Percentiles rank a stretch among this genome's conserved stretches.
Conservation (phyloP, 2,329 filamentous ascomycete genomes). For the Calonectria hawksworthii region DNA sequence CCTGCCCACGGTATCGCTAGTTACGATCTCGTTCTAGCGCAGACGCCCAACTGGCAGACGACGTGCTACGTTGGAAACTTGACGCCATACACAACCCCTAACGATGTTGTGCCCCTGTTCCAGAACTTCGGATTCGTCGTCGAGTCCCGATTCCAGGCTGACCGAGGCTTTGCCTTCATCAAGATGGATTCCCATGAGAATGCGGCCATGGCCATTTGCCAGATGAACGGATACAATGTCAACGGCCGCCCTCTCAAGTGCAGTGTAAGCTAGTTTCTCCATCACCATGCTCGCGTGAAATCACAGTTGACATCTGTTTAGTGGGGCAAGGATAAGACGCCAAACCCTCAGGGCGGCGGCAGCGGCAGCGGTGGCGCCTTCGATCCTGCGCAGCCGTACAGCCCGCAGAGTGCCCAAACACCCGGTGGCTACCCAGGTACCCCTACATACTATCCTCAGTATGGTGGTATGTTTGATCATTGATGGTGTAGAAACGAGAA, state of each 20-base stretch:
- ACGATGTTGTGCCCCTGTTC: slow-evolving; percentile 97
- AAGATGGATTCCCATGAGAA: slow-evolving; percentile 99
- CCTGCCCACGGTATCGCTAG: slow-evolving; percentile 96
- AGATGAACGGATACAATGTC: slow-evolving; percentile 97
- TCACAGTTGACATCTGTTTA: slow-evolving; percentile 56
- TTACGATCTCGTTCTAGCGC: slow-evolving; percentile 95
- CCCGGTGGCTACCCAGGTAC: slow-evolving; percentile 82
- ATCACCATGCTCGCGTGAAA: slow-evolving; percentile 10
- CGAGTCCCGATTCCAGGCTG: slow-evolving; percentile 97
- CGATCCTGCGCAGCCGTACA: slow-evolving; percentile 80
- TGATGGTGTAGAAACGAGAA: slow-evolving; percentile 10
- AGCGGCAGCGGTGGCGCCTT: slow-evolving; percentile 66
- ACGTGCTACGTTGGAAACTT: slow-evolving; percentile 98
- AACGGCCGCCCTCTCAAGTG: slow-evolving; percentile 98
- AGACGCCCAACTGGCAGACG: slow-evolving; percentile 98
- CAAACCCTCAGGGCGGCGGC: slow-evolving; percentile 73
- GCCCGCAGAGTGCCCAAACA: slow-evolving; percentile 81
- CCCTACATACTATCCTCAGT: slow-evolving; percentile 93
- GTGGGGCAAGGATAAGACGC: slow-evolving; percentile 99
- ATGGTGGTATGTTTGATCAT: slow-evolving; percentile 75
- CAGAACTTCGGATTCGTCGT: slow-evolving; percentile 99
- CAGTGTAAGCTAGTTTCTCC: slow-evolving; percentile 79
- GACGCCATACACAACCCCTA: slow-evolving; percentile 97
- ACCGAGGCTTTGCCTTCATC: slow-evolving; percentile 97
- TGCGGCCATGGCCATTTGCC: slow-evolving; percentile 97